A percentile compares a stretch with the other conserved stretches of the same genome.
phyloP scores from a whole-genome alignment of 441 rosid genomes.

The Macaranga tanarius region DNA sequence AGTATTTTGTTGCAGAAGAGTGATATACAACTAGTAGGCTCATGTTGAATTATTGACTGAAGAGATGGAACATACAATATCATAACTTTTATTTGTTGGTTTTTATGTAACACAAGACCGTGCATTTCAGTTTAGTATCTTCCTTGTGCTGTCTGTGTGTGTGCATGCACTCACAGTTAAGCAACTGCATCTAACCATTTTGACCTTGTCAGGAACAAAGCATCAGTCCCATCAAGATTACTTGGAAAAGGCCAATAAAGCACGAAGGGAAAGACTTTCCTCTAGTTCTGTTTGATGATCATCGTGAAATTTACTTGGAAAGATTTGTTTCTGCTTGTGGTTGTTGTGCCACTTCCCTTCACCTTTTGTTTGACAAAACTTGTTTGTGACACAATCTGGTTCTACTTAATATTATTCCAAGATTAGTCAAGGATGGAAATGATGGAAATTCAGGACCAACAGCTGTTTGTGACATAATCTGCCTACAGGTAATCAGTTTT shows the following conservation, averaged over 20 bases:
- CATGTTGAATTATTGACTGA: background rate
- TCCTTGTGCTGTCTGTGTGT: background rate
- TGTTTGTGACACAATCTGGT: too few species aligned
- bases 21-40: background rate
- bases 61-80: too few species aligned
- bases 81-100: background rate
- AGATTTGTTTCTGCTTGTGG: background rate
- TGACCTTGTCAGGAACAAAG: slow-evolving; percentile 50
- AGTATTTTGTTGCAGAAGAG: background rate
- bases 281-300: slow-evolving; percentile 45
- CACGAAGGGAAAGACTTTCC: slow-evolving; percentile 69
- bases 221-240: slow-evolving; percentile 86
- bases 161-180: background rate
- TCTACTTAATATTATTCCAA: slow-evolving; percentile 77
- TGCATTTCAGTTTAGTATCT: background rate
- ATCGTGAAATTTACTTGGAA: background rate
- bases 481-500: slow-evolving; percentile 63
- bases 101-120: background rate
- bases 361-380: background rate
- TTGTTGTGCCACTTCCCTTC: background rate
- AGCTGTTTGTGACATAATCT: slow-evolving; percentile 86
- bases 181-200: background rate
- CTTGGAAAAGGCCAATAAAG: slow-evolving; percentile 79
- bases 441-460: slow-evolving; percentile 92
- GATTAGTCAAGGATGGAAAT: slow-evolving; percentile 74